A percentile compares a stretch with the other conserved stretches of the same genome.
phyloP scores from a whole-genome alignment of 2,329 filamentous ascomycete genomes.

The Tolypocladium cylindrosporum region DNA sequence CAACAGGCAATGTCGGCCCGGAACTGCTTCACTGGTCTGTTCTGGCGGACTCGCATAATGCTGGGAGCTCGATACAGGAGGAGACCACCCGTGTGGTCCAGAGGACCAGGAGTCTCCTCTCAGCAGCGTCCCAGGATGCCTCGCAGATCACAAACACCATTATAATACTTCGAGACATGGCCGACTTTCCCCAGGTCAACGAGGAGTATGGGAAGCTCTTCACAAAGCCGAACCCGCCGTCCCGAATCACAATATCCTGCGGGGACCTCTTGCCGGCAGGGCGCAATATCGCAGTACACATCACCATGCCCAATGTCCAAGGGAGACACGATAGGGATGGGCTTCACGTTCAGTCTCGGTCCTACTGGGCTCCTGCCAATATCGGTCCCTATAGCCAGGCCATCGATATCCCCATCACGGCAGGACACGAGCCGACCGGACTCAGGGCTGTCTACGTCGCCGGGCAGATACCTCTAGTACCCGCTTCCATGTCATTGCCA shows the following conservation, averaged over 20 bases:
- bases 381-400: constrained; percentile 97
- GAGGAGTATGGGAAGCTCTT: constrained; percentile 67
- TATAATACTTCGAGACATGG: constrained; percentile 70
- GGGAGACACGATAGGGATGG: constrained; percentile 36
- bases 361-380: constrained; percentile 96
- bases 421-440: constrained; percentile 6
- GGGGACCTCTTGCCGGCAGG: constrained; percentile 54
- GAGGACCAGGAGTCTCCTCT: constrained; percentile 32
- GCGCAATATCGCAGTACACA: constrained; percentile 50
- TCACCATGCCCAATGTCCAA: constrained; percentile 27
- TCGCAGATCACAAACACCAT: constrained; percentile 42
- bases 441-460: constrained; percentile 54
- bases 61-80: constrained; percentile 26
- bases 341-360: constrained; percentile 84
- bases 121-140: constrained; percentile 15
- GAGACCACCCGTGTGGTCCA: constrained; percentile 39
- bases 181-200: constrained; percentile 69
- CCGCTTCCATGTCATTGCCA: constrained; percentile 63
- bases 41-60: constrained; percentile 13
- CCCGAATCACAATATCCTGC: constrained; percentile 73
- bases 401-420: constrained; percentile 39
- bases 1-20: constrained; percentile 6
- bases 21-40: constrained; percentile 28
- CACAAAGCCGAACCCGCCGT: constrained; percentile 67
- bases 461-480: constrained; percentile 84